phyloP scores from a whole-genome alignment of 192 early-diverging fungal genomes.

The Coemansia sp. region DNA sequence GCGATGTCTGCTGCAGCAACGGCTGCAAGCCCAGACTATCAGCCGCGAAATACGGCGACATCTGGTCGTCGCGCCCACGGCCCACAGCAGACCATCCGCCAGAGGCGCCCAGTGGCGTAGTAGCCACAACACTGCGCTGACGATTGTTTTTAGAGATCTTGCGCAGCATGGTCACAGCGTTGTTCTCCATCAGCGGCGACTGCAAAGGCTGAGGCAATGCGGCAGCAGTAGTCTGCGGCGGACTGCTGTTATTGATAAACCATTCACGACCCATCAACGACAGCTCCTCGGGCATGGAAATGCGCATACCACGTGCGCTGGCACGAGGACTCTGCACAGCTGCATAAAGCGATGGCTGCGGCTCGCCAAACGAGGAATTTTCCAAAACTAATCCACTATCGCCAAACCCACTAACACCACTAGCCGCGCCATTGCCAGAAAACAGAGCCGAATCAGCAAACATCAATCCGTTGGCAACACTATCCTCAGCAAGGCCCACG shows the following conservation, averaged over 20 bases:
- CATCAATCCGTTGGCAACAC: not conserved
- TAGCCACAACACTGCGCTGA: constrained; percentile 11
- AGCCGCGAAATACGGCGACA: constrained; percentile 7
- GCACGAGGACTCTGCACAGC: not conserved
- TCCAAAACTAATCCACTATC: not conserved
- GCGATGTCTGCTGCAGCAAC: not conserved
- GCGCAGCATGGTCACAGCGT: constrained; percentile 48
- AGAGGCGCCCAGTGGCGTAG: not conserved
- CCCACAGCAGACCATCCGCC: constrained; percentile 2
- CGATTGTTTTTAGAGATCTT: constrained; percentile 47
- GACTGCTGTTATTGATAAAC: constrained; percentile 16
- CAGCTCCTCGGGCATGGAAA: constrained; percentile 24
- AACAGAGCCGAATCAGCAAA: constrained; percentile 8
- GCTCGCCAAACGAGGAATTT: not conserved
- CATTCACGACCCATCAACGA: constrained; percentile 27
- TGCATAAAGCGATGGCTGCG: not conserved
- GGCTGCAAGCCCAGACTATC: constrained; percentile 9
- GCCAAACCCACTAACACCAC: not conserved
- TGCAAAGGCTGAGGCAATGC: constrained; percentile 21
- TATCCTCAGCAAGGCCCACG: not conserved
- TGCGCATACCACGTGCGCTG: constrained; percentile 24
- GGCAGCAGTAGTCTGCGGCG: constrained; percentile 5
- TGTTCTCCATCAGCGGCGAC: constrained; percentile 43
- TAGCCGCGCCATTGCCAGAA: not conserved
- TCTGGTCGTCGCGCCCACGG: not conserved